Conservation (phyloP, 306 rosid species). For the Comarum palustre region DNA sequence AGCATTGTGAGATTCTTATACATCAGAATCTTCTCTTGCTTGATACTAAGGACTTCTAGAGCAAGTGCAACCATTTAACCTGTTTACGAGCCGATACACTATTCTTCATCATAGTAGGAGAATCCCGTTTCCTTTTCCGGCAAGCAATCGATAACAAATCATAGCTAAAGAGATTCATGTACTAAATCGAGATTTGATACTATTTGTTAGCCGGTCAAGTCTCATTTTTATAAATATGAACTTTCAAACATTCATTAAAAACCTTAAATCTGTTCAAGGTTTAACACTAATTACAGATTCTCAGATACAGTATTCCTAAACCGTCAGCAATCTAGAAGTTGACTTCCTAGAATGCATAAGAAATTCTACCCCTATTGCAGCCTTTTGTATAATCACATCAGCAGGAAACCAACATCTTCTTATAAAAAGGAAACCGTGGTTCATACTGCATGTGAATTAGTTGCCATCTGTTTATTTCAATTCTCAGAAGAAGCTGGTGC, state of each 20-base stretch:
- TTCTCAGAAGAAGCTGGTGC: constrained; percentile 3
- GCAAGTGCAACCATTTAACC: background rate
- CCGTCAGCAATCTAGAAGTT: constrained; percentile 9
- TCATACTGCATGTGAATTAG: background rate
- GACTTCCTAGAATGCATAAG: background rate
- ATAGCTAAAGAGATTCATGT: background rate
- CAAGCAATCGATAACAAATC: background rate
- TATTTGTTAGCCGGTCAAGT: background rate
- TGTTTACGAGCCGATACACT: background rate
- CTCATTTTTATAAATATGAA: background rate
- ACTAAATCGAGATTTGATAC: background rate
- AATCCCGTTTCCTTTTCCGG: background rate
- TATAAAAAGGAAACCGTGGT: background rate
- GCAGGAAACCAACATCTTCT: background rate
- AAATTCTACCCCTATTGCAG: background rate
- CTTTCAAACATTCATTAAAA: background rate
- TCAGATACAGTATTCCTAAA: background rate
- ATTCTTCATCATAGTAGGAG: background rate
- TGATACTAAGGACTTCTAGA: background rate
- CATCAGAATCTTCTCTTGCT: background rate
- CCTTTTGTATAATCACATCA: background rate
- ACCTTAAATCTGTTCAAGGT: background rate
- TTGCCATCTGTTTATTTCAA: background rate
- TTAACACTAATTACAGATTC: background rate
- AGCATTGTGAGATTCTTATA: background rate